Percentiles rank a stretch among this genome's conserved stretches.
phyloP scores from a whole-genome alignment of 768 basidiomycete genomes.

The Solioccasus polychromus region DNA sequence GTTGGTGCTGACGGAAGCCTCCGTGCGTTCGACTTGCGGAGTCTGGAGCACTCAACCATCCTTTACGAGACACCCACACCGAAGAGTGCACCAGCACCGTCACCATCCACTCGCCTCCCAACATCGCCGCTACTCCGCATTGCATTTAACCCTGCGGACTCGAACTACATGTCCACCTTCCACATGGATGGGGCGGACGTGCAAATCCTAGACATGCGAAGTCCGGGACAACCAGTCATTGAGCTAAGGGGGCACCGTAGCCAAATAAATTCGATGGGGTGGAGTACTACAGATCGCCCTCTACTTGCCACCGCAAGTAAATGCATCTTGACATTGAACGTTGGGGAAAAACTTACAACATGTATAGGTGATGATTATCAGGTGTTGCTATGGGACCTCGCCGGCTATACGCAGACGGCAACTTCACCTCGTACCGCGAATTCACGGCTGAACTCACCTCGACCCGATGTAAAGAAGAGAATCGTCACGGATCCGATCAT shows the following conservation, averaged over 20 bases:
- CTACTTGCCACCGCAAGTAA: constrained; percentile 85
- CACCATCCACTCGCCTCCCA: constrained; percentile 62
- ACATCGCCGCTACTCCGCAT: constrained; percentile 83
- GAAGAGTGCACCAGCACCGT: constrained; percentile 60
- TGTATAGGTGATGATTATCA: constrained; percentile 88
- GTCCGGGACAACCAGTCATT: constrained; percentile 92
- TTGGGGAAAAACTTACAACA: background rate
- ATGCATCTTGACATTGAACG: constrained; percentile 17
- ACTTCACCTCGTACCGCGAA: constrained; percentile 68
- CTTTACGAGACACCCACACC: constrained; percentile 91
- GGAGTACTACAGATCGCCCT: constrained; percentile 83
- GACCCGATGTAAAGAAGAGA: constrained; percentile 77
- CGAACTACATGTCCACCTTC: constrained; percentile 96
- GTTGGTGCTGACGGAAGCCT: constrained; percentile 97
- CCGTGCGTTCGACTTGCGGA: constrained; percentile 94
- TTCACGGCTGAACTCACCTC: constrained; percentile 74
- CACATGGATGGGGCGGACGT: constrained; percentile 90
- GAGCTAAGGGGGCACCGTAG: constrained; percentile 83
- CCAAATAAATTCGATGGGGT: constrained; percentile 83
- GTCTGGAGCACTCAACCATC: constrained; percentile 97
- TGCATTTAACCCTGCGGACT: constrained; percentile 86
- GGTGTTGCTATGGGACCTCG: constrained; percentile 90
- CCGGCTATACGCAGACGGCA: constrained; percentile 55
- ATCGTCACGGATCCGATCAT: constrained; percentile 74
- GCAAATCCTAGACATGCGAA: constrained; percentile 95